These are phyloP conservation scores for Tetrapisispora arboricola DNA, from an alignment of 805 yeast genomes.

Conservation along the genomic window DNA sequence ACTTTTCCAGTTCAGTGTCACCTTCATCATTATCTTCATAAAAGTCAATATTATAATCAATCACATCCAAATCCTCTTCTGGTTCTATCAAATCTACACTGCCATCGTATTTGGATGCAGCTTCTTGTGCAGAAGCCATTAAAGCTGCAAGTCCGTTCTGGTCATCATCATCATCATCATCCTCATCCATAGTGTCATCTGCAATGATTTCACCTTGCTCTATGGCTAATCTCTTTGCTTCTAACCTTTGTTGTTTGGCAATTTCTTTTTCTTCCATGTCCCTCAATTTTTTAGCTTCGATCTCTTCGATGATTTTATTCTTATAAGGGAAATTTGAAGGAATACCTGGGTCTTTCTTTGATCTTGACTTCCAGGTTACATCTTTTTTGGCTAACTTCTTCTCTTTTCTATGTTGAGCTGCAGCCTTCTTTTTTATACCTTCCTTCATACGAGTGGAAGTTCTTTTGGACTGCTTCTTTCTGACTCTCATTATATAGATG, in stretches of 20 bases:
- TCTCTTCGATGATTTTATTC: slow-evolving; percentile 63
- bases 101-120: slow-evolving; percentile 66
- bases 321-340: slow-evolving; percentile 94
- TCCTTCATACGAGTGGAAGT: slow-evolving; percentile 87
- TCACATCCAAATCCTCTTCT: slow-evolving; percentile 38
- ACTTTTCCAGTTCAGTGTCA: slow-evolving; percentile 49
- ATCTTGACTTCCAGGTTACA: slow-evolving; percentile 83
- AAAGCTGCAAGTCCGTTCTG: slow-evolving; percentile 67
- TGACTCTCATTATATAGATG: slow-evolving; percentile 31
- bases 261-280: slow-evolving; percentile 46
- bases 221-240: slow-evolving; percentile 29
- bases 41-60: slow-evolving; percentile 39
- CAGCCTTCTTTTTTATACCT: slow-evolving; percentile 92
- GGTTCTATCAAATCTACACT: slow-evolving; percentile 35
- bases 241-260: slow-evolving; percentile 39
- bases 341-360: slow-evolving; percentile 81
- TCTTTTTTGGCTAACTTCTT: slow-evolving; percentile 77
- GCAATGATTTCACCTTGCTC: slow-evolving; percentile 15
- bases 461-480: slow-evolving; percentile 73
- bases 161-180: slow-evolving; percentile 36
- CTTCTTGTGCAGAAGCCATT: slow-evolving; percentile 80
- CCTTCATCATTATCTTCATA: slow-evolving; percentile 37
- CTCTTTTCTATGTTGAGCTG: slow-evolving; percentile 83
- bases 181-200: slow-evolving; percentile 31
- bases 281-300: slow-evolving; percentile 50